Evolutionary conservation across 495 filamentous ascomycete species (phyloP), one percentile per base, ranked within the genome.

Genomic region (Penicillium maclennaniae): DNA sequence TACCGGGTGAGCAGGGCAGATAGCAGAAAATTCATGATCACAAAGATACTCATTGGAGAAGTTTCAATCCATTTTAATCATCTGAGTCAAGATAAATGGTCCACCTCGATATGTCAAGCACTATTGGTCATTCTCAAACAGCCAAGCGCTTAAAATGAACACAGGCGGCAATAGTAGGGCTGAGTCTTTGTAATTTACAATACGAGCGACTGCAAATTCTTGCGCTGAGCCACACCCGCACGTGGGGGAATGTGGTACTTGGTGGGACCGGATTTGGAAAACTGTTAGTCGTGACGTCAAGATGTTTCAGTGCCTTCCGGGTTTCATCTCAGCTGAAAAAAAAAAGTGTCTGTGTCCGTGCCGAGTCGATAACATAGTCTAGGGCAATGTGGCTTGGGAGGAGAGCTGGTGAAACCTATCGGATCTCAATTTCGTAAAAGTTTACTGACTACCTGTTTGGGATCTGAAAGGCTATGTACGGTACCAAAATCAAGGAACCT

Each of bases 251-350:
- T 36, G 51, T 57, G 39, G 51, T 48, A 61, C 21, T 53, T 17
- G 31, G 37, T 49, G 49, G 28, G 44, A 42, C 51, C 21, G 51
- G 39, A 46, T 26, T 25, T 10, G 49, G 55, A 45, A 54, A 47
- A 38, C 2, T 39, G 46, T 43, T 51, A 61, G 60, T 66, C 49
- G 17, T 66, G 63, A 66, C 63, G 63, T 66, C 61, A 58, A 49
- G 6, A 36, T 61, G 63, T 63, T 56, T 61, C 54, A 58, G 41
- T 25, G n/a, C 15, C 38, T 53, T 54, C 54, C 21, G n/a, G 15
- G 41, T 51, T 53, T 41, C 38, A 31, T 21, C 21, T 42, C 21
- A 39, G 15, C n/a, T 14, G 28, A 15, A 43, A 38, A 37, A 23
- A 31, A 31, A 27, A 19, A 0, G 17, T 40, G 16, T 43, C 20